Conservation (phyloP, 2,329 filamentous ascomycete genomes). For the Botrytis tulipae region DNA sequence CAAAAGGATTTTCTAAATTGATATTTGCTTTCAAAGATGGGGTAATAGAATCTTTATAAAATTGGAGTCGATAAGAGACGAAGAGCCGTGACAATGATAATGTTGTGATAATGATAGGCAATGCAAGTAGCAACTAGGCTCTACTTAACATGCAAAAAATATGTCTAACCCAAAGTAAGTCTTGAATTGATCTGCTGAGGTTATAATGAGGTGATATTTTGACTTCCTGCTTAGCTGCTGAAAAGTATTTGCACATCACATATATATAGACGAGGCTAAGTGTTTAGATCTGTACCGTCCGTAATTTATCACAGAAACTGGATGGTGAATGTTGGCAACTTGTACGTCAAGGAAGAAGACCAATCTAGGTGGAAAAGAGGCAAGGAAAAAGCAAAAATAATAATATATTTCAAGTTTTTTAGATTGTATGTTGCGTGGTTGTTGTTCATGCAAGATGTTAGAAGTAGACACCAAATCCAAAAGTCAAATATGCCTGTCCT, state of each 20-base stretch:
- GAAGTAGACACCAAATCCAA: neutral
- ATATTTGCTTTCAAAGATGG: neutral
- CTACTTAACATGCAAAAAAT: neutral
- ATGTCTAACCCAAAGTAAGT: neutral
- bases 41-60: slow-evolving; percentile 6
- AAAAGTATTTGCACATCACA: neutral
- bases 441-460: slow-evolving; percentile 8
- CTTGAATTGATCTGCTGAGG: slow-evolving; percentile 14
- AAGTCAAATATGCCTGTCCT: neutral
- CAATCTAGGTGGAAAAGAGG: neutral
- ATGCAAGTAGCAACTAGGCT: neutral
- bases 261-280: neutral
- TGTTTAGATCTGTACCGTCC: neutral
- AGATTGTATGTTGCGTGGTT: neutral
- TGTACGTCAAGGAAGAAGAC: neutral
- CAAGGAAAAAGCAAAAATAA: neutral
- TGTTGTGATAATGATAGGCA: neutral
- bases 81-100: neutral
- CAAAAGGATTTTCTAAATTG: neutral
- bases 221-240: neutral
- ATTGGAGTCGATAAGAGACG: neutral
- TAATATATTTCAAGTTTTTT: neutral
- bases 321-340: neutral
- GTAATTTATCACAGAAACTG: neutral
- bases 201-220: slow-evolving; percentile 10